Evolutionary conservation across 495 filamentous ascomycete genomes (phyloP), one percentile per base, ranked within the genome.

Genomic region (Elaphomyces granulatus): DNA sequence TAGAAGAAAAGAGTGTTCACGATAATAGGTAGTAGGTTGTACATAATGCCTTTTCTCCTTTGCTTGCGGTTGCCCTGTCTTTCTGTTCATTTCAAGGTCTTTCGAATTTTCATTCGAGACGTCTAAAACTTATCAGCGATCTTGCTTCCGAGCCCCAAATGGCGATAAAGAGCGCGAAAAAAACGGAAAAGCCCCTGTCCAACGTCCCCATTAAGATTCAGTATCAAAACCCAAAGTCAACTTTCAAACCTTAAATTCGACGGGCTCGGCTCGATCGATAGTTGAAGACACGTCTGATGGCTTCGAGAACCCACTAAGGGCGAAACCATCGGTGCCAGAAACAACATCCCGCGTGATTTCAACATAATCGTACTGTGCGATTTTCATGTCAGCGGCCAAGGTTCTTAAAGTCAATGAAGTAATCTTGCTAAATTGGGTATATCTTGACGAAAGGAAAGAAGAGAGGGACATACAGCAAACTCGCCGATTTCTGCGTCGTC

Each of bases 401-500:
- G 8, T 26, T 36, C 26, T 45, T n/a, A n/a, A n/a, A n/a, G n/a
- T n/a, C n/a, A n/a, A n/a, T n/a, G 19, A 23, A 37, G 15, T 1
- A 30, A 15, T 2, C 15, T 17, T 32, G 8, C 0, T 40, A 4
- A 32, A 4, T 14, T 38, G 6, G n/a, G 14, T 15, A 18, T 32
- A n/a, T 26, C 21, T 14, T 1, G 15, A 45, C 1, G 15, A 31
- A 41, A 37, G 1, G 34, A 21, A 34, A 8, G 26, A 15, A 37
- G 3, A 10, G 34, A 31, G 34, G 7, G 15, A 30, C 72, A 52
- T 68, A 76, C 72, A 30, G 90, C 90, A 60, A 94, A 96, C 66
- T 96, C 88, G 55, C 88, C 88, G 54, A 95, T 88, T 64, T 96
- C 86, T 20, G 83, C 78, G 55, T 95, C 88, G 54, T 96, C 88